Percentiles rank a stretch among this genome's conserved stretches.
Conservation (phyloP, 805 yeast species). For the Metschnikowia dekortorum region DNA sequence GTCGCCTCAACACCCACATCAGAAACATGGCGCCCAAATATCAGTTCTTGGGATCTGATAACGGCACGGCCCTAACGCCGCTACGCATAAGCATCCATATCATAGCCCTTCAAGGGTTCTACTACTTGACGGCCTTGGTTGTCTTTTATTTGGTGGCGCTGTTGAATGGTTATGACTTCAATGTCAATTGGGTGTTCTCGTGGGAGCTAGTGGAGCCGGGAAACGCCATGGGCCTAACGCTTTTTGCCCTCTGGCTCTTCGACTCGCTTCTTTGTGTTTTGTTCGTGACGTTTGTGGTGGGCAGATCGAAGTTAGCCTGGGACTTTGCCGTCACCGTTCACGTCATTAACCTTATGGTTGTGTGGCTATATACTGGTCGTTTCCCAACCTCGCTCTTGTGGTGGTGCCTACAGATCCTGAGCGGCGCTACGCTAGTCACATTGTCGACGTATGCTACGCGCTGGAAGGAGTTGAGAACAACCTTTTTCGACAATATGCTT, state of each 20-base stretch:
- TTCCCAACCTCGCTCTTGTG: conserved; percentile 73
- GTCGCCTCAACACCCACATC: background rate
- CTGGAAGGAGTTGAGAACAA: conserved; percentile 86
- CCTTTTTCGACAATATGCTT: conserved; percentile 80
- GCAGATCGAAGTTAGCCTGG: conserved; percentile 90
- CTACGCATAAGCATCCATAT: conserved; percentile 51
- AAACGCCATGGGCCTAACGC: conserved; percentile 74
- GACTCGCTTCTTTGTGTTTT: conserved; percentile 80
- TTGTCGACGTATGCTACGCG: conserved; percentile 87
- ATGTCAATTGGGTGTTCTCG: conserved; percentile 68
- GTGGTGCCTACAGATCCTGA: conserved; percentile 76
- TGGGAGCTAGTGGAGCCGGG: conserved; percentile 73
- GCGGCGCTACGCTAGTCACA: conserved; percentile 64
- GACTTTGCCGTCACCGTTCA: conserved; percentile 96
- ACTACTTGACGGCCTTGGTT: conserved; percentile 67
- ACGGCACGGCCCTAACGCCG: conserved; percentile 8
- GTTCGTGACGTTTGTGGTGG: conserved; percentile 82
- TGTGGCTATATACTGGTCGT: conserved; percentile 57
- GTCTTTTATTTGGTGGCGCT: conserved; percentile 62
- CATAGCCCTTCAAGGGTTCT: conserved; percentile 68
- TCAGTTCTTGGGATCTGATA: conserved; percentile 8
- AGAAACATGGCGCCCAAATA: conserved; percentile 6
- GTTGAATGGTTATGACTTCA: conserved; percentile 67
- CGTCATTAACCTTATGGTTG: conserved; percentile 67
- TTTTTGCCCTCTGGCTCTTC: conserved; percentile 73